Percentiles rank a stretch among this genome's conserved stretches.
Conservation (phyloP, 306 rosid species). For the Glycyrrhiza uralensis region DNA sequence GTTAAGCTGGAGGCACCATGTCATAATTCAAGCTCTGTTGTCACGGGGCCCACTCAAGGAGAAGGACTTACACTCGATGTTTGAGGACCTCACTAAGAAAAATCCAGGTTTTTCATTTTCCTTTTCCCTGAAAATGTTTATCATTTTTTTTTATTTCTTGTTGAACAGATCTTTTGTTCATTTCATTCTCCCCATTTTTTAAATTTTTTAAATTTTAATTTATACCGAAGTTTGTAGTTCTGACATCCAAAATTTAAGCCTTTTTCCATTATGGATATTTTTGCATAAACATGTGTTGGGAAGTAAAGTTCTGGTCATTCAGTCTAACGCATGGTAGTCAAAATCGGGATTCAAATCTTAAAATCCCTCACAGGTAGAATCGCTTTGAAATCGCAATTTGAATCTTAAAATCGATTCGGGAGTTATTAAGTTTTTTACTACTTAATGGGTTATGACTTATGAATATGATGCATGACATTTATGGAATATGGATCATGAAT, state of each 20-base stretch:
- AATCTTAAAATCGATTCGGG: too few species aligned
- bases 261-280: neutral
- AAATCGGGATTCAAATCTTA: too few species aligned
- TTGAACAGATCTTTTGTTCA: neutral
- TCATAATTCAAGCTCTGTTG: slow-evolving; percentile 74
- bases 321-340: too few species aligned
- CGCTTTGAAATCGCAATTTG: too few species aligned
- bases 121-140: neutral
- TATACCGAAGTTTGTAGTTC: neutral
- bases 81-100: slow-evolving; percentile 64
- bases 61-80: slow-evolving; percentile 56
- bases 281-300: neutral
- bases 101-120: slow-evolving; percentile 52
- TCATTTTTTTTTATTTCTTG: neutral
- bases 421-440: too few species aligned
- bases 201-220: neutral
- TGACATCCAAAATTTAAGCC: neutral
- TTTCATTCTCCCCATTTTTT: neutral
- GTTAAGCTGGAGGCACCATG: slow-evolving; percentile 58
- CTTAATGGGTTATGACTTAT: too few species aligned
- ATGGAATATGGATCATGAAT: too few species aligned
- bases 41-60: slow-evolving; percentile 81
- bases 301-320: neutral
- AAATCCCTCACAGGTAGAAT: too few species aligned
- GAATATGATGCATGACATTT: too few species aligned